These are phyloP conservation scores for Paspalum notatum DNA, from an alignment of 176 grass and related monocot genomes.

Conservation along the genomic window DNA sequence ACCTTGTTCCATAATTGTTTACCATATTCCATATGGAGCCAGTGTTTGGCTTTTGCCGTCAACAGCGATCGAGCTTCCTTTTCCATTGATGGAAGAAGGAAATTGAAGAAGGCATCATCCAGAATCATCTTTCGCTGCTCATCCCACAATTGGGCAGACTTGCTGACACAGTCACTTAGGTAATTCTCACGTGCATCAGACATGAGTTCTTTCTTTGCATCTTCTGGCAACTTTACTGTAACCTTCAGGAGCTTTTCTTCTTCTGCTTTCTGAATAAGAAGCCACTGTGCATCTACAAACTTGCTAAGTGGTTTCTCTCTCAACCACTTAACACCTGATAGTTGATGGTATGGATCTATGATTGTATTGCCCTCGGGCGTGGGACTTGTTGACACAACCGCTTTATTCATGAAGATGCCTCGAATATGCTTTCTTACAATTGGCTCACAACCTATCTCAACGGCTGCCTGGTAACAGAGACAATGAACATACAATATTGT, in stretches of 20 bases:
- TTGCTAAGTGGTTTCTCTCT: constrained; percentile 78
- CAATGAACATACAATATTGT: neutral
- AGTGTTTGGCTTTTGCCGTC: constrained; percentile 74
- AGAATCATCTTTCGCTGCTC: constrained; percentile 96
- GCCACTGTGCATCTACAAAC: constrained; percentile 87
- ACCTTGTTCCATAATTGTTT: constrained; percentile 78
- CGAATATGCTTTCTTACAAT: constrained; percentile 93
- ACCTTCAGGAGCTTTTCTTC: constrained; percentile 98
- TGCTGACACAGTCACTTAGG: constrained; percentile 93
- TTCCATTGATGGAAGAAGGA: constrained; percentile 85
- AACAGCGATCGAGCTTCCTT: constrained; percentile 82
- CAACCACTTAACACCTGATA: constrained; percentile 84
- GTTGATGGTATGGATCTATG: constrained; percentile 79
- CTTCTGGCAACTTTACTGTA: constrained; percentile 75
- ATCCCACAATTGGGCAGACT: constrained; percentile 91
- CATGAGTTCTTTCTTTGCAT: constrained; percentile 78
- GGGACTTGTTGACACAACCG: constrained; percentile 85
- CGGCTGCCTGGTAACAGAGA: constrained; percentile 67
- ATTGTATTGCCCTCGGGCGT: constrained; percentile 71
- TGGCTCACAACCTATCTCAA: constrained; percentile 94
- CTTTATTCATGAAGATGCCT: constrained; percentile 85
- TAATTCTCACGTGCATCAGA: constrained; percentile 87
- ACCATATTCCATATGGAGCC: constrained; percentile 88
- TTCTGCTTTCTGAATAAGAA: constrained; percentile 98
- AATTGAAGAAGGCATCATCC: constrained; percentile 86